Evolutionary conservation across 2,329 filamentous ascomycete species (phyloP), one percentile per base, ranked within the genome.

Genomic region (Venturia effusa): DNA sequence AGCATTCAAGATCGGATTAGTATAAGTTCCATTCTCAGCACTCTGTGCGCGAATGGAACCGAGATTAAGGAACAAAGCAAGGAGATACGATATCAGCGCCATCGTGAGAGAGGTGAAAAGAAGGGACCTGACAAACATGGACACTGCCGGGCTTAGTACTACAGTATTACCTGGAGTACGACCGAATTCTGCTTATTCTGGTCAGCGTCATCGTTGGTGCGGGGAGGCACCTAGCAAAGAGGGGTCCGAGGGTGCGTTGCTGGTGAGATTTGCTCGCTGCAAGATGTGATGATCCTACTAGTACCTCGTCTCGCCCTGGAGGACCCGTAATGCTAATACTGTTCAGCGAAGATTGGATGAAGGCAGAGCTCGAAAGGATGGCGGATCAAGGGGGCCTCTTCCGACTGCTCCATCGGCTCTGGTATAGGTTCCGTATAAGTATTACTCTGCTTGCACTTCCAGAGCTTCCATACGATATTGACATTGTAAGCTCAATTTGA

Each of bases 1-100:
- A n/a, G 66, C 65, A 19, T 74, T 69, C 15, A 80, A 67, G 17
- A 80, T 73, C 0, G 78, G 78, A 65, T 80, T 80, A 1, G 73
- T 78, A 68, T 73, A 80, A n/a, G 76, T 78, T 30, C 30, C 51
- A 34, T 57, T 57, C 27, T 30, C 51, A 19, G 71, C 65, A 55
- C 61, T 68, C 60, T 41, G 61, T 24, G 54, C 64, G 45, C 63
- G 63, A 34, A 63, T 62, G 15, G 43, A 30, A 15, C n/a, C 13
- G 30, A 57, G 30, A 34, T 34, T 57, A 6, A 57, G 15, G 3
- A 57, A 17, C 17, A 57, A 34, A n/a, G 51, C 51, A 7, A 57
- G 15, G 10, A 57, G 51, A 34, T 57, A 57, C 7, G 51, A 34
- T 32, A 34, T n/a, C 30, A 57, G 8, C 3, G 15, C 51, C 51